phyloP scores from a whole-genome alignment of 1,139 yeast species.

The Protomyces gravidus region DNA sequence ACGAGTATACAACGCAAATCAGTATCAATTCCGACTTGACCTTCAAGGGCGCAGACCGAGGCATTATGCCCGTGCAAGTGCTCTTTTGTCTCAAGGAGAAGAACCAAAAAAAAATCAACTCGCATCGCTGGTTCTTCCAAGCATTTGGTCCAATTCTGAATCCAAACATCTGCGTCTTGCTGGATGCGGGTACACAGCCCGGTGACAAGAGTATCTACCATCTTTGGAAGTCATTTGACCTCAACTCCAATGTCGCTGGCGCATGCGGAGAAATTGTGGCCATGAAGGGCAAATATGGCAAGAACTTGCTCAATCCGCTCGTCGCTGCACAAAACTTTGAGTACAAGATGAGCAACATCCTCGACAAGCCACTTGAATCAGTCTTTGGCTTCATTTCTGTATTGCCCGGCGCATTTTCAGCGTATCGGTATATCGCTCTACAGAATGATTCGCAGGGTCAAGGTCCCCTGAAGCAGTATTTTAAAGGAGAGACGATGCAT shows the following conservation, averaged over 20 bases:
- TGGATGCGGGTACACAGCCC: conserved; percentile 81
- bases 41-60: conserved; percentile 53
- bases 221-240: conserved; percentile 67
- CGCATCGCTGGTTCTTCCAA: conserved; percentile 82
- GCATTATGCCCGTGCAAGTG: conserved; percentile 64
- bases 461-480: conserved; percentile 73
- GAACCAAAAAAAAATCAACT: conserved; percentile 69
- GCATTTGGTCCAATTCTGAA: conserved; percentile 67
- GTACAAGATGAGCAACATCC: conserved; percentile 73
- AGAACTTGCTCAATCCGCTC: conserved; percentile 61
- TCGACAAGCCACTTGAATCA: conserved; percentile 79
- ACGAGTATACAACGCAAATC: conserved; percentile 74
- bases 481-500: conserved; percentile 72
- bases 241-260: conserved; percentile 70
- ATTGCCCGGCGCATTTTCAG: conserved; percentile 83
- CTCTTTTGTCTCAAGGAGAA: conserved; percentile 73
- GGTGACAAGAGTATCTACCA: conserved; percentile 66
- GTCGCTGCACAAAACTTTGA: conserved; percentile 84
- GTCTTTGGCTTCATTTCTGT: conserved; percentile 79
- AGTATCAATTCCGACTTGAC: conserved; percentile 63
- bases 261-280: conserved; percentile 84
- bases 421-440: conserved; percentile 68
- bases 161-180: conserved; percentile 65
- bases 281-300: conserved; percentile 55
- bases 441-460: conserved; percentile 57